Evolutionary conservation across 495 filamentous ascomycete genomes (phyloP).

Genomic region (Chaetomium cochliodes): DNA sequence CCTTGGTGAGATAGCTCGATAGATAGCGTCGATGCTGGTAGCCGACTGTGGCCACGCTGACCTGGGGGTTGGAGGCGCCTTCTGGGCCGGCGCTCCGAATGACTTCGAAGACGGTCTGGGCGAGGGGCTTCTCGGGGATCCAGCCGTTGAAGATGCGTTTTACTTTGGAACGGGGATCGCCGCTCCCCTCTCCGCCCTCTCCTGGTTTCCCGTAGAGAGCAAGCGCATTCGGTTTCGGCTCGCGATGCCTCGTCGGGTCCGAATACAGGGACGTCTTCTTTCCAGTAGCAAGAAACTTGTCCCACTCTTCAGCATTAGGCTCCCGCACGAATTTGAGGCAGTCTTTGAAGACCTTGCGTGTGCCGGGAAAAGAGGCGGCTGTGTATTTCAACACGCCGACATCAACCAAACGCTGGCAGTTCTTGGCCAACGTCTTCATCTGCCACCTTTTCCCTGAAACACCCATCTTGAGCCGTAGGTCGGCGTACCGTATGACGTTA

Average conservation of each 20-base stretch:
- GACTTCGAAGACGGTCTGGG: slow-evolving; percentile 45
- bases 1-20: slow-evolving; percentile 40
- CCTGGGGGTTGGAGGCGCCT: slow-evolving; percentile 46
- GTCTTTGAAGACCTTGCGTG: slow-evolving; percentile 50
- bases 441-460: slow-evolving; percentile 58
- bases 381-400: slow-evolving; percentile 69
- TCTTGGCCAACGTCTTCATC: slow-evolving; percentile 66
- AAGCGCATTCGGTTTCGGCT: slow-evolving; percentile 36
- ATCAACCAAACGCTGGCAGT: slow-evolving; percentile 64
- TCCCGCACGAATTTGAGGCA: slow-evolving; percentile 75
- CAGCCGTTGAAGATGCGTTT: slow-evolving; percentile 39
- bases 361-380: slow-evolving; percentile 52
- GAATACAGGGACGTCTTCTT: slow-evolving; percentile 41
- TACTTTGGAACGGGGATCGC: slow-evolving; percentile 24
- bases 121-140: slow-evolving; percentile 47
- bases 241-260: slow-evolving; percentile 31
- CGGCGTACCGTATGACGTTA: slow-evolving; percentile 50
- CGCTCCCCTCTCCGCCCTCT: slow-evolving; percentile 15
- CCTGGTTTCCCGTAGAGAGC: slow-evolving; percentile 29
- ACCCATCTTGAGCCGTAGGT: slow-evolving; percentile 63
- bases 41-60: slow-evolving; percentile 45
- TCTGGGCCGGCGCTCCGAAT: slow-evolving; percentile 41
- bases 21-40: slow-evolving; percentile 46
- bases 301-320: slow-evolving; percentile 64
- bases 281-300: slow-evolving; percentile 49